These are phyloP conservation scores for Sordariomycetes sp. DNA, from an alignment of 2,329 filamentous ascomycete genomes.

Conservation along the genomic window DNA sequence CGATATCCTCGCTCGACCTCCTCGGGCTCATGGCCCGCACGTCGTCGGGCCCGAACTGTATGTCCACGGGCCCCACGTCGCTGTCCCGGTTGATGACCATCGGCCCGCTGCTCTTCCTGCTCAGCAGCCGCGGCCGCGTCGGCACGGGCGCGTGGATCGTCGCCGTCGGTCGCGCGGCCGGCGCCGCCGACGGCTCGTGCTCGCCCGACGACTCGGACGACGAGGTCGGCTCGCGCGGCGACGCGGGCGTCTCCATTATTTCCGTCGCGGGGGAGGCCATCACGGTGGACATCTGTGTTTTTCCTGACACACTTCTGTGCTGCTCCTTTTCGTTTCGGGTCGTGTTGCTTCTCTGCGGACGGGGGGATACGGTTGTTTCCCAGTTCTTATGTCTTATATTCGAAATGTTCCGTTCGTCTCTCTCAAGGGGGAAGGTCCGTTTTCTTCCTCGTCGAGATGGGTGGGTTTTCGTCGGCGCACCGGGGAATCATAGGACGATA, in stretches of 20 bases:
- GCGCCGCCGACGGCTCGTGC: neutral
- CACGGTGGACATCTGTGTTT: neutral
- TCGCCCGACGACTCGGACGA: neutral
- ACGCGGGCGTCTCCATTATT: neutral
- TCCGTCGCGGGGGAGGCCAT: neutral
- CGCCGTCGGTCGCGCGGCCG: neutral
- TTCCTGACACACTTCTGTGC: neutral
- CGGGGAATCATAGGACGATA: neutral
- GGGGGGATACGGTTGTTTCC: neutral
- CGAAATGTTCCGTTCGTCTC: neutral
- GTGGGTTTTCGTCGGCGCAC: neutral
- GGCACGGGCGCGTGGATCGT: constrained; percentile 40
- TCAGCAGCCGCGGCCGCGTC: constrained; percentile 56
- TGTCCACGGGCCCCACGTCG: constrained; percentile 61
- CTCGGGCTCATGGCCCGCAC: constrained; percentile 61
- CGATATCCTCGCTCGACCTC: constrained; percentile 81
- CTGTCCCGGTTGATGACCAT: constrained; percentile 73
- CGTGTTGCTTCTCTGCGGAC: too few species aligned
- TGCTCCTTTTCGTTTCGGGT: neutral
- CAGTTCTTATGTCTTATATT: neutral
- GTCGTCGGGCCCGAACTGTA: constrained; percentile 57
- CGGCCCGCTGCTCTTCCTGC: constrained; percentile 70
- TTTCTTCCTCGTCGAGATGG: neutral
- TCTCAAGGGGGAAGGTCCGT: neutral
- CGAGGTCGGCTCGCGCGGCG: neutral